phyloP scores from a whole-genome alignment of 345 rosid species.

The Carallia brachiata region DNA sequence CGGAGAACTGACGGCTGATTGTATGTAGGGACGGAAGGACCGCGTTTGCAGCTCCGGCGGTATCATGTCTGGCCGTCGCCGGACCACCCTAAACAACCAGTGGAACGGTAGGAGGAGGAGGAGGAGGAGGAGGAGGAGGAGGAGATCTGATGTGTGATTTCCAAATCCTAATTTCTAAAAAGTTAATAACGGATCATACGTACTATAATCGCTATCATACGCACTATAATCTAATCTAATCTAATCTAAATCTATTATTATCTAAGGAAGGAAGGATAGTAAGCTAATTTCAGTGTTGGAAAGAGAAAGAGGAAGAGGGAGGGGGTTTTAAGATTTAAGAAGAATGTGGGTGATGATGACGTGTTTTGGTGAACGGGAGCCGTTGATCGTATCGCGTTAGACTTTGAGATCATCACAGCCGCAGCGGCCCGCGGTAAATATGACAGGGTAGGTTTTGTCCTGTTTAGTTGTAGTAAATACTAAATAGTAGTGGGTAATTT shows the following conservation, averaged over 20 bases:
- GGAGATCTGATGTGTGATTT: background rate
- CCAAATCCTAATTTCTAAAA: too few relatives aligned
- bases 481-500: too few relatives aligned
- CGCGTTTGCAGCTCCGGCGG: slow-evolving; percentile 93
- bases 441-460: too few relatives aligned
- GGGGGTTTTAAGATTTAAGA: slow-evolving; percentile 5
- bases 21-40: slow-evolving; percentile 74
- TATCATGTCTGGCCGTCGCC: slow-evolving; percentile 46
- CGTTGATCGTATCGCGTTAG: slow-evolving; percentile 8
- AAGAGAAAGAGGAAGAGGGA: slow-evolving; percentile 5
- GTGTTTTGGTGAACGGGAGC: slow-evolving; percentile 15
- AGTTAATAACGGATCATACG: too few relatives aligned
- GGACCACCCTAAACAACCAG: background rate
- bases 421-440: too few relatives aligned
- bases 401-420: too few relatives aligned
- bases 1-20: slow-evolving; percentile 39
- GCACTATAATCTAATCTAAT: too few relatives aligned
- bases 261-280: background rate
- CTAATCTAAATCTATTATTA: too few relatives aligned
- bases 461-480: too few relatives aligned
- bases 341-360: slow-evolving; percentile 19
- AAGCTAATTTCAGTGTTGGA: background rate
- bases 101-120: background rate
- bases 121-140: background rate
- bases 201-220: too few relatives aligned